Evolutionary conservation across 1,139 yeast species (phyloP).

Genomic region (Citeromyces hawaiiensis): DNA sequence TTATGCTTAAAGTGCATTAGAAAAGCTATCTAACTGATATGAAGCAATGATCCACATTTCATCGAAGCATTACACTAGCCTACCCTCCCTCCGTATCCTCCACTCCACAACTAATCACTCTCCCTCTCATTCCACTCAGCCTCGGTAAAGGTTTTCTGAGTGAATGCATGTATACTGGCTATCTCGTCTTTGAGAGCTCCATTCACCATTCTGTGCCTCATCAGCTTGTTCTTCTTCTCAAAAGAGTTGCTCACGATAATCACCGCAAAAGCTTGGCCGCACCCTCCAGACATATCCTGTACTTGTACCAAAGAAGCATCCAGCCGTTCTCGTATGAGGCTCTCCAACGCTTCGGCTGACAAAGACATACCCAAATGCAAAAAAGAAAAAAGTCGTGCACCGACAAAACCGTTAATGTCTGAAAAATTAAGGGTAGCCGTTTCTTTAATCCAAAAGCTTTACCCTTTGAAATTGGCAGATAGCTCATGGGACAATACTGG

Average conservation of each 20-base stretch:
- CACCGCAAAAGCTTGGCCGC: conserved; percentile 82
- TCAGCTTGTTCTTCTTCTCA: conserved; percentile 69
- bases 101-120: conserved; percentile 5
- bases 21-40: no score
- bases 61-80: neutral
- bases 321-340: conserved; percentile 34
- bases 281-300: conserved; percentile 68
- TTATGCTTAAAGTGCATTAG: no score
- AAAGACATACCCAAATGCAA: no score
- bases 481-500: conserved; percentile 93
- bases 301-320: conserved; percentile 45
- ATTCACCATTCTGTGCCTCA: conserved; percentile 82
- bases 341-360: conserved; percentile 31
- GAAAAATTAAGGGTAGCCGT: conserved; percentile 21
- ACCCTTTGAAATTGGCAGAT: conserved; percentile 71
- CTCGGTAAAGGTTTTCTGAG: conserved; percentile 73
- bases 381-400: neutral
- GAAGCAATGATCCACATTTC: no score
- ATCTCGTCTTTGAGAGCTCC: conserved; percentile 69
- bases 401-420: conserved; percentile 6
- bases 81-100: no score
- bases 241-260: conserved; percentile 72
- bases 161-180: conserved; percentile 82
- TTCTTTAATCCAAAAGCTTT: conserved; percentile 47
- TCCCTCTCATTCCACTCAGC: conserved; percentile 47